phyloP scores from a whole-genome alignment of 2,329 filamentous ascomycete genomes.

The Talaromyces sp. region DNA sequence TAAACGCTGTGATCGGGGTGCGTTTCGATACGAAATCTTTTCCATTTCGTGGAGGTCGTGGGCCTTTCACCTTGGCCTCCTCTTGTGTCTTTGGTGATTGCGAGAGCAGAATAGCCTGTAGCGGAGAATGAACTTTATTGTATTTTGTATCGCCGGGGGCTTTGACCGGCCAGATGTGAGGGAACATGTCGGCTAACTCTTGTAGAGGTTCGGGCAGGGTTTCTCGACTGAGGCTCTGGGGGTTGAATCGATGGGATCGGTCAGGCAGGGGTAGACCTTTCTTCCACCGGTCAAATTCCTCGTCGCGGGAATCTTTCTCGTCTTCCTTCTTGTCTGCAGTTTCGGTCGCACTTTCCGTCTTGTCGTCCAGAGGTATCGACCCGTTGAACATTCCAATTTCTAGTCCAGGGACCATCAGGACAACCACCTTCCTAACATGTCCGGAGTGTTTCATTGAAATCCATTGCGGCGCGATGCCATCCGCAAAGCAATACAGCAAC shows the following conservation, averaged over 20 bases:
- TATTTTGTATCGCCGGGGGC: conserved; percentile 81
- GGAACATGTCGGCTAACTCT: conserved; percentile 76
- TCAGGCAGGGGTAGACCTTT: conserved; percentile 35
- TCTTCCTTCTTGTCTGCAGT: conserved; percentile 23
- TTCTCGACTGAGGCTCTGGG: conserved; percentile 30
- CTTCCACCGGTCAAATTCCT: conserved; percentile 40
- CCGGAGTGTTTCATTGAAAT: conserved; percentile 56
- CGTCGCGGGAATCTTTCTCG: conserved; percentile 2
- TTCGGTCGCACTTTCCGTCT: conserved; percentile 13
- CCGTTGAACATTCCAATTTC: conserved; percentile 85
- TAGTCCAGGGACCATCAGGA: conserved; percentile 86
- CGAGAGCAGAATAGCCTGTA: conserved; percentile 77
- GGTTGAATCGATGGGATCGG: conserved; percentile 32
- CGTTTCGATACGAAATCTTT: conserved; percentile 69
- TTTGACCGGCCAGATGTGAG: conserved; percentile 82
- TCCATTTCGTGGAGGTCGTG: conserved; percentile 60
- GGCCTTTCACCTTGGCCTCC: conserved; percentile 57
- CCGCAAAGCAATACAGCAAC: conserved; percentile 59
- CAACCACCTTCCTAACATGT: conserved; percentile 68
- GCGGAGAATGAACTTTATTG: conserved; percentile 77
- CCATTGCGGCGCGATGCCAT: conserved; percentile 61
- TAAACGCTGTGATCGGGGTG: conserved; percentile 75
- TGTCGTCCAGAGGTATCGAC: conserved; percentile 35
- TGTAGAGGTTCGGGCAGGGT: conserved; percentile 51
- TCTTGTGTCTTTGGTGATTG: conserved; percentile 67